Evolutionary conservation across 2,329 filamentous ascomycete genomes (phyloP).

Genomic region (Tolypocladium tundrense): DNA sequence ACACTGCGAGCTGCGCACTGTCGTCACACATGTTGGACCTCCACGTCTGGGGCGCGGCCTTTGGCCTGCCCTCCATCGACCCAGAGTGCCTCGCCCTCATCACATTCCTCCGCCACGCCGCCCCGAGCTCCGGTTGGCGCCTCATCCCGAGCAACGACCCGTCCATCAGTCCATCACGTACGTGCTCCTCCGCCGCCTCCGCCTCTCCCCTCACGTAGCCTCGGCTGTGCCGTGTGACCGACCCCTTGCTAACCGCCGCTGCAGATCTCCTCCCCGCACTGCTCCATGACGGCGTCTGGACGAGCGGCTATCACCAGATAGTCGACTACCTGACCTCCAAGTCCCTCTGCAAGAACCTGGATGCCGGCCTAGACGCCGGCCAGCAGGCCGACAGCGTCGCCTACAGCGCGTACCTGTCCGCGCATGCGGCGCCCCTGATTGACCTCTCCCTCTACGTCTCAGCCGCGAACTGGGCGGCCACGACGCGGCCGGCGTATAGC

Average conservation of each 20-base stretch:
- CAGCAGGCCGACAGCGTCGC: conserved; percentile 38
- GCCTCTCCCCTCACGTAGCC: neutral
- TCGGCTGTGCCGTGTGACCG: neutral
- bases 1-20: neutral
- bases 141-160: conserved; percentile 66
- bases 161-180: conserved; percentile 60
- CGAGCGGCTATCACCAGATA: conserved; percentile 52
- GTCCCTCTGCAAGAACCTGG: conserved; percentile 24
- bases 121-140: conserved; percentile 50
- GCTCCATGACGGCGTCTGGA: conserved; percentile 39
- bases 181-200: conserved; percentile 18
- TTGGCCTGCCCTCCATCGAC: conserved; percentile 82
- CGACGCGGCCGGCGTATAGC: conserved; percentile 73
- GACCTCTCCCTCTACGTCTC: conserved; percentile 87
- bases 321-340: conserved; percentile 40
- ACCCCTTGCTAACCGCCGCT: conserved; percentile 11
- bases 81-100: conserved; percentile 80
- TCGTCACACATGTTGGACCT: conserved; percentile 43
- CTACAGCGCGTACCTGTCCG: conserved; percentile 59
- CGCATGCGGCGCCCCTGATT: conserved; percentile 66
- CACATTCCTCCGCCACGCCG: conserved; percentile 59
- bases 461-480: conserved; percentile 70
- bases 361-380: conserved; percentile 25
- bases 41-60: conserved; percentile 84
- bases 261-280: conserved; percentile 47